Evolutionary conservation across 2,329 filamentous ascomycete genomes (phyloP).

Genomic region (Escovopsis sp.): DNA sequence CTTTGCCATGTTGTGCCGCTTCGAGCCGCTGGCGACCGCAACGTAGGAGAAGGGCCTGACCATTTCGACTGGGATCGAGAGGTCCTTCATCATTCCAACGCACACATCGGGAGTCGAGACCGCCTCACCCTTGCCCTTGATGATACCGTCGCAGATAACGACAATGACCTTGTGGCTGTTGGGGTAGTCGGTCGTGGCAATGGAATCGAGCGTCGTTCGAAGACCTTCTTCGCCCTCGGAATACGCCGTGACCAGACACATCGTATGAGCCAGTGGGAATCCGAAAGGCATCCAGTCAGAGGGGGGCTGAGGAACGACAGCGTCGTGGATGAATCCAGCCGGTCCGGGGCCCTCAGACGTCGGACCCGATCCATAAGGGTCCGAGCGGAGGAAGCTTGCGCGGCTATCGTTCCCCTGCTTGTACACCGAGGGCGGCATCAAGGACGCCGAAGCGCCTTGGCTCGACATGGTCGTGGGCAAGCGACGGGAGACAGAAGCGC

Average conservation of each 20-base stretch:
- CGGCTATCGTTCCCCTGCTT: conserved; percentile 48
- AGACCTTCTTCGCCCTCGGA: conserved; percentile 90
- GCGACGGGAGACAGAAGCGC: conserved; percentile 31
- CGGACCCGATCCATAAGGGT: conserved; percentile 39
- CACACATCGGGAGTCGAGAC: conserved; percentile 82
- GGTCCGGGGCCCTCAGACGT: conserved; percentile 61
- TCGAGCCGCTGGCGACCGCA: conserved; percentile 85
- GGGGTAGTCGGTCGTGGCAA: conserved; percentile 94
- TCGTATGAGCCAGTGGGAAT: conserved; percentile 81
- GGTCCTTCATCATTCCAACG: conserved; percentile 88
- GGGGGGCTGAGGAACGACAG: conserved; percentile 89
- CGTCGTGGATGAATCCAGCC: conserved; percentile 89
- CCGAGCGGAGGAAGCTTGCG: conserved; percentile 47
- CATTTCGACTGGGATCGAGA: conserved; percentile 62
- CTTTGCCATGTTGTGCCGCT: conserved; percentile 99
- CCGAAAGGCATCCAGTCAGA: conserved; percentile 96
- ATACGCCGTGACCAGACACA: conserved; percentile 92
- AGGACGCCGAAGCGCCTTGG: conserved; percentile 59
- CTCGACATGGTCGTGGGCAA: conserved; percentile 90
- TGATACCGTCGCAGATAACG: conserved; percentile 92
- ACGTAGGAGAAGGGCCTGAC: conserved; percentile 91
- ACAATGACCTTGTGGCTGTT: conserved; percentile 98
- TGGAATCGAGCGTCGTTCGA: conserved; percentile 85
- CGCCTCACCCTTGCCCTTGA: conserved; percentile 85
- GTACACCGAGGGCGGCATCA: conserved; percentile 63